These are phyloP conservation scores for Murraya koenigii DNA, from an alignment of 345 rosid species.

Conservation along the genomic window DNA sequence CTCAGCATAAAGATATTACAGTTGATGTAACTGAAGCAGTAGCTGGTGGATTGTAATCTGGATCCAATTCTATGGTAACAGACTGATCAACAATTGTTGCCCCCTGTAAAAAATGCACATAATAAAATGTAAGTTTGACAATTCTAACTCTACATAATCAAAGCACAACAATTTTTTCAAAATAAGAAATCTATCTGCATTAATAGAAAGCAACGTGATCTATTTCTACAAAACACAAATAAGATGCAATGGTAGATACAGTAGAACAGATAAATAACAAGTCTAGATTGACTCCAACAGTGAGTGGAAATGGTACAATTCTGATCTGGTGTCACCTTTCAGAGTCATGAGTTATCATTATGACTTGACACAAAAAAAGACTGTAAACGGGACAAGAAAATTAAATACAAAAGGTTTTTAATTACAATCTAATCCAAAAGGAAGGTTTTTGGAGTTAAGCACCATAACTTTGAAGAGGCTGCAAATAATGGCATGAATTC, in stretches of 20 bases:
- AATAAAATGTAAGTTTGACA: not conserved
- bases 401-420: not conserved
- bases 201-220: not conserved
- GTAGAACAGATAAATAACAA: not conserved
- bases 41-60: slow-evolving; percentile 61
- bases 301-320: not conserved
- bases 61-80: slow-evolving; percentile 64
- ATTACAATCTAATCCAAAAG: not conserved
- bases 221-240: not conserved
- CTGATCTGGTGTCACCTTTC: not conserved
- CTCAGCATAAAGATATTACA: slow-evolving; percentile 39
- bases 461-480: slow-evolving; percentile 5
- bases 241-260: not conserved
- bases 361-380: not conserved
- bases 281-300: not conserved
- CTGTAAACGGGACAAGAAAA: not conserved
- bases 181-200: not conserved
- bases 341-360: not conserved
- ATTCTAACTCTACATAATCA: not conserved
- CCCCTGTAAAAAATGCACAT: slow-evolving; percentile 39
- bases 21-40: slow-evolving; percentile 28
- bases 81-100: slow-evolving; percentile 83
- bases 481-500: slow-evolving; percentile 8
- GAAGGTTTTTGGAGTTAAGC: not conserved
- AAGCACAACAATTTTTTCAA: not conserved